phyloP scores from a whole-genome alignment of 371 early-diverging fungal species.

The Mortierella sp. region DNA sequence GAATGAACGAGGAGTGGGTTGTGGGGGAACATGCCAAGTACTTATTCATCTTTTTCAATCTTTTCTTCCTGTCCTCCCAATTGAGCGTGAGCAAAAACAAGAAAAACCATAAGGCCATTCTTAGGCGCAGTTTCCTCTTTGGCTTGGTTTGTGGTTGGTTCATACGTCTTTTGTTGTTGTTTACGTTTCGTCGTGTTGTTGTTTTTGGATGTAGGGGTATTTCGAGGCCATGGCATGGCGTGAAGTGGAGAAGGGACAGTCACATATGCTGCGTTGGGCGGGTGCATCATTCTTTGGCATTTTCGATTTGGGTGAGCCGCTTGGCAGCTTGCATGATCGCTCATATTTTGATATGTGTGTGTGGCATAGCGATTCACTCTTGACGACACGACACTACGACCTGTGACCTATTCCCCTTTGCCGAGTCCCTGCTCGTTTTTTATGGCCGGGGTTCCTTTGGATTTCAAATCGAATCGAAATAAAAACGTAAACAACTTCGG shows the following conservation, averaged over 20 bases:
- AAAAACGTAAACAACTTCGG: no score
- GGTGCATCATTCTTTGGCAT: no score
- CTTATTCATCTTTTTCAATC: background rate
- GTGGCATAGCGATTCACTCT: no score
- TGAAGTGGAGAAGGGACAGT: no score
- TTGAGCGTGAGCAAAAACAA: slow-evolving; percentile 6
- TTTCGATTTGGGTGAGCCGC: no score
- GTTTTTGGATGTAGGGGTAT: no score
- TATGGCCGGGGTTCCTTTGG: background rate
- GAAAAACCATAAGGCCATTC: background rate
- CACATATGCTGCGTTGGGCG: no score
- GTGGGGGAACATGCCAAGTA: background rate
- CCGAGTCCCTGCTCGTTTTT: background rate
- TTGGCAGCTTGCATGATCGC: no score
- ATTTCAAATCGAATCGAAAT: background rate
- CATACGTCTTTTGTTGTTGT: background rate
- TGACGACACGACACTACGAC: background rate
- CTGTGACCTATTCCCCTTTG: background rate
- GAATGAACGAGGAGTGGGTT: background rate
- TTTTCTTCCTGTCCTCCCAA: background rate
- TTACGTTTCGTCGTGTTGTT: no score
- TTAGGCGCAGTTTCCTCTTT: background rate
- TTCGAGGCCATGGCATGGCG: no score
- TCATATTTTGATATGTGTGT: no score
- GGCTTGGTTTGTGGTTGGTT: background rate